These are phyloP conservation scores for Aureobasidium sp. DNA, from an alignment of 2,329 filamentous ascomycete species.

Conservation along the genomic window DNA sequence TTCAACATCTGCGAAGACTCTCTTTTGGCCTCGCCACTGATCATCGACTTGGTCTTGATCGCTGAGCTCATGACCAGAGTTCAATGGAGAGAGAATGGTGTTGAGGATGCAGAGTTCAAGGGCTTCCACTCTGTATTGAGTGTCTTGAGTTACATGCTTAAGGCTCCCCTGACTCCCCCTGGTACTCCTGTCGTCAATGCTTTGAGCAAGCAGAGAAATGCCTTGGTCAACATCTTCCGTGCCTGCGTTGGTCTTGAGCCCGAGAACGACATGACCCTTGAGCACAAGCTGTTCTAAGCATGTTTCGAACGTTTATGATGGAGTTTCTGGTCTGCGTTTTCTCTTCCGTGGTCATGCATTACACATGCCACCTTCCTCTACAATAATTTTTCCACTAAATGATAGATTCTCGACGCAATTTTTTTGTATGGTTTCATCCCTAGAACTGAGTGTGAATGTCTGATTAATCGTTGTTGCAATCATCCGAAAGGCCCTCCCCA, in stretches of 20 bases:
- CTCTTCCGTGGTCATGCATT: not conserved
- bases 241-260: conserved; percentile 94
- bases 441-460: not conserved
- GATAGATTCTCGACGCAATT: not conserved
- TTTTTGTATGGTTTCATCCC: not conserved
- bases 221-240: conserved; percentile 96
- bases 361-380: not conserved
- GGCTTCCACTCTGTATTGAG: conserved; percentile 96
- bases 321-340: not conserved
- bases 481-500: not conserved
- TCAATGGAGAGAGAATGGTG: conserved; percentile 65
- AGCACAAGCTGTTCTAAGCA: conserved; percentile 80
- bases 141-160: conserved; percentile 97
- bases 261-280: conserved; percentile 96
- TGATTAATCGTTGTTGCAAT: not conserved
- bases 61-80: conserved; percentile 99
- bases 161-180: conserved; percentile 85
- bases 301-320: not conserved
- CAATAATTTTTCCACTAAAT: not conserved
- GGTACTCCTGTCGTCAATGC: conserved; percentile 95
- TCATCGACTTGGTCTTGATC: conserved; percentile 90
- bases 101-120: conserved; percentile 58
- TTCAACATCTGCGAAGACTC: conserved; percentile 99
- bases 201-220: conserved; percentile 89
- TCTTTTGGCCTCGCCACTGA: conserved; percentile 86